Base-by-base conservation (phyloP, 805 yeast genomes). In the Priceomyces fermenticarens region DNA sequence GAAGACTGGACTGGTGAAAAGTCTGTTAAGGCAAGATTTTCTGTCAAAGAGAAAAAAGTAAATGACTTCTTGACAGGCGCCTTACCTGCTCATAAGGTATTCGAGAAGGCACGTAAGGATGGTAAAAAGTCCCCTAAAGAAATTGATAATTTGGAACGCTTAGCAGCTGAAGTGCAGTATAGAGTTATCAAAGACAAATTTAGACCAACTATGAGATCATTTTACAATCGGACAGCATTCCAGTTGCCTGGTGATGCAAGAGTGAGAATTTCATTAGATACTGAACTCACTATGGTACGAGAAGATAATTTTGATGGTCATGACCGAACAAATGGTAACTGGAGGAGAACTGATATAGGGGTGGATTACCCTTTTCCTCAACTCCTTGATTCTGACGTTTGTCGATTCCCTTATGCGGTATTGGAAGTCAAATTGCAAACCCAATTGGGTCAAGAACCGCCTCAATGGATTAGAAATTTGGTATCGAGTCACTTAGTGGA, bases 1-100 rank as follows among this genome's bases (percentile, higher is more conserved):
- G 99, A 93, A 65, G 99, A 93, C 71, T 91, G 99, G 99, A 93
- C 99, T 2, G 99, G 99, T 53, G 99, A 93, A 64, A 91, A 91
- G 67, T 88, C 97, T n/a, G 99, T 93, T 49, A 93, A 93, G 67
- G 98, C 98, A 4, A 79, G 99, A 62, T 93, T 93, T 66, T 83
- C 91, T 14, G 68, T 93, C 51, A 93, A 90, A 63, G 99, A 93
- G 62, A 88, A 85, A 62, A 78, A 88, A 57, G 89, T 91, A 38
- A 93, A 93, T 59, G 80, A 81, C 38, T 93, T 88, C 62, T 62
- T 91, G 68, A 67, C 70, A 28, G 99, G 99, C 51, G 80, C 79
- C 38, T 89, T 77, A 60, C 87, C 97, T 15, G 96, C 90, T 9
- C 77, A 79, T 34, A 93, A 89, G 63, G 95, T 86, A 2, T 91